Evolutionary conservation across 2,329 filamentous ascomycete species (phyloP), one percentile per base, ranked within the genome.

Genomic region (Beauveria australis): DNA sequence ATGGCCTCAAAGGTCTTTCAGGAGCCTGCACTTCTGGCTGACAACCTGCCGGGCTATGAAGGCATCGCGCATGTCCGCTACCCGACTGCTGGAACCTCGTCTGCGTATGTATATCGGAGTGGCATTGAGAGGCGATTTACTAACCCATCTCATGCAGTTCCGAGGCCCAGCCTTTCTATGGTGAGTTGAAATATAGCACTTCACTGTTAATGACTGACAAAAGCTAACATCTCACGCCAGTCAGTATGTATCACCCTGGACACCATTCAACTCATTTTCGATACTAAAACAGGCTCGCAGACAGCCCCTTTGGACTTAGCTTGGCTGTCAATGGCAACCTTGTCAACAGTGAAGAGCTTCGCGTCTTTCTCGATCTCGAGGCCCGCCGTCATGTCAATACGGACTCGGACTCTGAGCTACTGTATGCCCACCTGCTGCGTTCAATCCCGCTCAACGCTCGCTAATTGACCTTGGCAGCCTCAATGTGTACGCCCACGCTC

Each of bases 141-240:
- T 54, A 19, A 52, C 7, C 33, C 44, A 37, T 47, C 46, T 33
- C 49, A 18, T 62, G 62, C 62, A 93, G 91, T 69, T 87, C 91
- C 8, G 91, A 96, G 75, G 90, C 91, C 12, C 92, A 96, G 74
- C 92, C 92, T 0, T 96, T 97, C 74, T 96, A 94, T 71, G 91
- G 57, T 60, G 30, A 53, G 48, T 53, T 10, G 4, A 40, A 12
- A n/a, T 22, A 1, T 24, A 19, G 19, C 26, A 41, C 7, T 12
- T 37, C 12, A 53, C 53, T 28, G 5, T 26, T 14, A 19, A 19
- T n/a, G 22, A 41, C 44, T 10, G 22, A 10, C 18, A 22, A 24
- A 59, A n/a, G 47, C 56, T 59, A 28, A 59, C 16, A 16, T n/a
- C 18, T 8, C 44, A 28, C 1, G 44, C 16, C 51, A 59, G 56